A percentile compares a stretch with the other conserved stretches of the same genome.
Evolutionary conservation across 768 basidiomycete genomes (phyloP).

Genomic region (Boletus reticuloceps): DNA sequence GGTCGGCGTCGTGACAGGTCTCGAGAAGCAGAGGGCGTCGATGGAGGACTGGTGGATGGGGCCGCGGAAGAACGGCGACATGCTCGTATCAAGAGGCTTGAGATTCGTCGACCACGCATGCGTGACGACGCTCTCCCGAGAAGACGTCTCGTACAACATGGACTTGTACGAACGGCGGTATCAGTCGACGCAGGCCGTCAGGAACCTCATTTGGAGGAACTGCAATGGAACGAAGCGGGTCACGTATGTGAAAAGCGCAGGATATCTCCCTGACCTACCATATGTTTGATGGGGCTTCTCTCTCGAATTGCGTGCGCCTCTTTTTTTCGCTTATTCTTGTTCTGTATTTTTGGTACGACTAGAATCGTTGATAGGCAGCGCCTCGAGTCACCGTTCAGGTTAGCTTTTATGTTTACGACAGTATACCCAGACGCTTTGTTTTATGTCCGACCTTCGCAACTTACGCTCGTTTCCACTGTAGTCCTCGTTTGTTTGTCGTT

Average conservation of each 20-base stretch:
- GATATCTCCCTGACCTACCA: constrained; percentile 27
- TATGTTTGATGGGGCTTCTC: constrained; percentile 9
- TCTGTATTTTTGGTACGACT: constrained; percentile 13
- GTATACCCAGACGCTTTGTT: constrained; percentile 21
- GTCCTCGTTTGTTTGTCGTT: constrained; percentile 15
- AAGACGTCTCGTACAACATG: constrained; percentile 33
- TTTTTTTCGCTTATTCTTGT: background rate
- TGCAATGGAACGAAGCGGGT: constrained; percentile 29
- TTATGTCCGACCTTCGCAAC: constrained; percentile 7
- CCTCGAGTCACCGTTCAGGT: constrained; percentile 14
- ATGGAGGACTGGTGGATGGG: constrained; percentile 37
- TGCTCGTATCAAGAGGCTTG: constrained; percentile 33
- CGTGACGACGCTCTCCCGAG: constrained; percentile 36
- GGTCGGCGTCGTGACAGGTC: constrained; percentile 36
- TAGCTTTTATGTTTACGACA: constrained; percentile 12
- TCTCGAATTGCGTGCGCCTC: background rate
- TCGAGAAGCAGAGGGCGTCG: constrained; percentile 33
- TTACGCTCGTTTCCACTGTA: constrained; percentile 21
- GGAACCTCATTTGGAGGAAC: constrained; percentile 28
- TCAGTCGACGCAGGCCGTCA: constrained; percentile 24
- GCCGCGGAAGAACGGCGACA: constrained; percentile 29
- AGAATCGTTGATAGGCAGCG: constrained; percentile 16
- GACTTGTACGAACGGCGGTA: constrained; percentile 32
- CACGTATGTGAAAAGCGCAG: constrained; percentile 30
- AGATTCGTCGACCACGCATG: constrained; percentile 41